Evolutionary conservation across 768 basidiomycete genomes (phyloP), one percentile per base, ranked within the genome.

Genomic region (Leccinum variicolor): DNA sequence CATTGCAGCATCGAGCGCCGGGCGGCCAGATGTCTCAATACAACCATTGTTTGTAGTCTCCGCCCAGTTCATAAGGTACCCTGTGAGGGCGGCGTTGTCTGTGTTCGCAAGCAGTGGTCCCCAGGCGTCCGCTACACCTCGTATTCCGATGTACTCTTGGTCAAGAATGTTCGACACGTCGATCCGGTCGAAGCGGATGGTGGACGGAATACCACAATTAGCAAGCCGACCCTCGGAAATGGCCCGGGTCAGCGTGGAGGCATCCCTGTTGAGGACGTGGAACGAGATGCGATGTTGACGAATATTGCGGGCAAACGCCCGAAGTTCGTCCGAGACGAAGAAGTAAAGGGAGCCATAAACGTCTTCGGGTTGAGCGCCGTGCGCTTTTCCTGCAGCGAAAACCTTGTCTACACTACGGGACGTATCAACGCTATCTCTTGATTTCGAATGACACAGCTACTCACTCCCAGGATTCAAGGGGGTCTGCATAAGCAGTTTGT

Each of bases 401-500:
- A 82, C 74, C n/a, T 71, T 61, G 25, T 76, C 66, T n/a, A 78
- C 52, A 62, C 80, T 80, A 55, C 33, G 53, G 52, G 75, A 25
- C 10, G 4, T 33, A 26, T 66, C 19, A 63, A 7, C 33, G 7
- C 46, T 57, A 50, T 11, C 31, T 19, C 31, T 19, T 29, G 10
- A 15, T 34, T 28, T 43, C 3, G 9, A 26, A 28, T 3, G 15
- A 19, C 48, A 58, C 19, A 6, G 2, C 19, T 13, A 69, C 76
- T 66, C 61, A 79, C 79, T 81, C 75, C 81, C 81, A 84, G n/a
- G 79, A 78, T 45, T 73, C 73, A 0, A 84, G 72, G 0, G 83
- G 81, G 45, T 77, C 79, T 6, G 76, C 72, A 31, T 66, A 69
- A 34, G 76, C 74, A 14, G 67, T 63, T 50, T 70, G 70, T 23